Base-by-base conservation (phyloP, 345 rosid genomes). In the Syzygium jambos region DNA sequence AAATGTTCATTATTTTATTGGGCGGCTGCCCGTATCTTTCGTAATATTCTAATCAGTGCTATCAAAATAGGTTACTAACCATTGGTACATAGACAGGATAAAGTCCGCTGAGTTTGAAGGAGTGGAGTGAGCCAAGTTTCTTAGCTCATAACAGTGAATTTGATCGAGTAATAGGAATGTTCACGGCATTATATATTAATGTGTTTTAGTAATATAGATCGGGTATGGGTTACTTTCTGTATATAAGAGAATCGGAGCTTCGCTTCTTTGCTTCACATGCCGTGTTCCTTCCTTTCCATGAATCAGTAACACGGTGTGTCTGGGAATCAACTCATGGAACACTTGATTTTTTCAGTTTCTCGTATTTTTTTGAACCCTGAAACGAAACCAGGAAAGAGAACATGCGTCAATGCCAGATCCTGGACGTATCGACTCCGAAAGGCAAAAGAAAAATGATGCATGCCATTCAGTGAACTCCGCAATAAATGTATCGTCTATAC, bases 341-440 rank as follows among this genome's bases (percentile, higher is more conserved):
- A 34, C 86, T 73, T 46, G 85, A 27, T 57, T 49, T 87, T 9
- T 87, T 84, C 89, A 92, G 90, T 90, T 92, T 94, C 90, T 89
- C 93, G 14, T 94, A 92, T 87, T 92, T 92, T 89, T 93, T 91
- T 57, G 90, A 87, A 80, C 88, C 92, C 98, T 94, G 91, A 87
- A 85, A 85, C 16, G 84, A 15, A 92, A 91, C 80, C 43, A 46
- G 43, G n/a, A 9, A 25, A 73, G 29, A 29, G 43, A 5, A 73
- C 80, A 38, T 5, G 80, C 49, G 14, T 73, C 4, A 34, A 38
- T 34, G 80, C 80, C 80, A 29, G 41, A 57, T n/a, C 21, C 11
- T 51, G 85, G 57, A 65, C 8, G 22, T 30, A 30, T 34, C 6
- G 12, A 80, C 82, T 57, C 22, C 9, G 2, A 16, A 21, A 19